Base-by-base conservation (phyloP, 1,284 basidiomycete genomes). In the Sutorius eximius region DNA sequence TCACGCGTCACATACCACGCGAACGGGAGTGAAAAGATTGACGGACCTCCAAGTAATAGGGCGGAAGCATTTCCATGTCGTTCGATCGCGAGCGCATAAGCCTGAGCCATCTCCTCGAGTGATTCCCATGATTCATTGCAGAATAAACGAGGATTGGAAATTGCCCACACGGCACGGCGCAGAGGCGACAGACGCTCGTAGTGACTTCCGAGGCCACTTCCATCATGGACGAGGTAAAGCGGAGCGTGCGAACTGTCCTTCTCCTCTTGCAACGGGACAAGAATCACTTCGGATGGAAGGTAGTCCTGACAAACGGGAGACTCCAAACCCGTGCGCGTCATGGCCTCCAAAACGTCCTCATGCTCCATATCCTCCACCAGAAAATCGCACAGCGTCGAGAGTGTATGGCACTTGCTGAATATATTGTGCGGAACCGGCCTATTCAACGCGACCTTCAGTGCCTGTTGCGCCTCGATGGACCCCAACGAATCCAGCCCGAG, bases 151-250 rank as follows among this genome's bases (percentile, higher is more conserved):
- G 83, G 83, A 60, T 88, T 84, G 43, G 75, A 71, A 44, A 90
- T 77, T 0, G 75, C 84, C 81, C 82, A 88, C 1, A 89, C 71
- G 30, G 74, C 63, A 43, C 85, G 76, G 10, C 73, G 71, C 3
- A 89, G 63, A 5, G 73, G 61, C 5, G 69, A 61, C 9, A 90
- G 70, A 7, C 73, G 76, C 43, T 76, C 65, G 57, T 86, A 87
- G 43, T 80, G 77, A 44, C 73, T 72, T 8, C 79, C 70, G 15
- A 86, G 64, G 0, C 87, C 87, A 58, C 83, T 86, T 5, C 88
- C 87, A 59, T 89, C 88, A 61, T 90, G 86, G 13, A 90, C 74
- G 20, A 90, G 75, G 54, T 87, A 78, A 5, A 89, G 72, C 6
- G 85, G 85, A 0, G 68, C 53, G 0, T 53, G 49, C 8, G 57